Conservation (phyloP, 768 basidiomycete species). For the Tylopilus intermedius region DNA sequence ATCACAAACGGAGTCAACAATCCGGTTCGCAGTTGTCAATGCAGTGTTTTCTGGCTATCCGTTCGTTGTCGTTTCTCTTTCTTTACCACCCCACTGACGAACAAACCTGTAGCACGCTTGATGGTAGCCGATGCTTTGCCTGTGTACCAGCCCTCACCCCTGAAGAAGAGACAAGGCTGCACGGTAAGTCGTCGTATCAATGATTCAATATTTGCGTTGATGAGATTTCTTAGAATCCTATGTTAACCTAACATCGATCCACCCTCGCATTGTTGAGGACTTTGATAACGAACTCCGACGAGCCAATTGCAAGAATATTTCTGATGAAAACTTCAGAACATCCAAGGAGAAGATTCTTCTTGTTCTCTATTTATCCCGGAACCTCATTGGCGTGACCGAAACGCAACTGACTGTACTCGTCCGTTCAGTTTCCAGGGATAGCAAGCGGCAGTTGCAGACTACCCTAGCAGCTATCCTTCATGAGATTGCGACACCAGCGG, state of each 20-base stretch:
- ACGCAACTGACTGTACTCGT: slow-evolving; percentile 12
- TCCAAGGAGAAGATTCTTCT: slow-evolving; percentile 24
- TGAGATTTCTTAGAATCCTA: slow-evolving; percentile 13
- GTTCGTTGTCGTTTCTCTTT: slow-evolving; percentile 6
- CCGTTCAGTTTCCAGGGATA: slow-evolving; percentile 12
- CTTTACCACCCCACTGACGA: background rate
- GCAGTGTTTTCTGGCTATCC: slow-evolving; percentile 27
- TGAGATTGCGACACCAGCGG: slow-evolving; percentile 1
- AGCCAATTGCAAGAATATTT: slow-evolving; percentile 12
- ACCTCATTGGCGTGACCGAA: slow-evolving; percentile 12
- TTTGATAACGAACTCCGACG: slow-evolving; percentile 19
- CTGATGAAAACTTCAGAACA: slow-evolving; percentile 18
- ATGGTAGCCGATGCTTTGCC: slow-evolving; percentile 15
- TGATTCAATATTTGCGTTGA: background rate
- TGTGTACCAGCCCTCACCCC: slow-evolving; percentile 10
- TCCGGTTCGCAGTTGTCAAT: slow-evolving; percentile 23
- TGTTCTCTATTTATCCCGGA: slow-evolving; percentile 12
- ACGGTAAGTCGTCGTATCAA: slow-evolving; percentile 1
- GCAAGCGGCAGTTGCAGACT: slow-evolving; percentile 8
- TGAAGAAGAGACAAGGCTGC: slow-evolving; percentile 14
- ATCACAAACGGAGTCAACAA: slow-evolving; percentile 14
- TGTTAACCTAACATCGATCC: slow-evolving; percentile 9
- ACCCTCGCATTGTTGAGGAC: slow-evolving; percentile 17
- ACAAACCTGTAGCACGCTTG: slow-evolving; percentile 11
- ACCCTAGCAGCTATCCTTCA: slow-evolving; percentile 17